A percentile compares a stretch with the other conserved stretches of the same genome.
phyloP scores from a whole-genome alignment of 768 basidiomycete genomes.

The Lanmaoa pseudosensibilis region DNA sequence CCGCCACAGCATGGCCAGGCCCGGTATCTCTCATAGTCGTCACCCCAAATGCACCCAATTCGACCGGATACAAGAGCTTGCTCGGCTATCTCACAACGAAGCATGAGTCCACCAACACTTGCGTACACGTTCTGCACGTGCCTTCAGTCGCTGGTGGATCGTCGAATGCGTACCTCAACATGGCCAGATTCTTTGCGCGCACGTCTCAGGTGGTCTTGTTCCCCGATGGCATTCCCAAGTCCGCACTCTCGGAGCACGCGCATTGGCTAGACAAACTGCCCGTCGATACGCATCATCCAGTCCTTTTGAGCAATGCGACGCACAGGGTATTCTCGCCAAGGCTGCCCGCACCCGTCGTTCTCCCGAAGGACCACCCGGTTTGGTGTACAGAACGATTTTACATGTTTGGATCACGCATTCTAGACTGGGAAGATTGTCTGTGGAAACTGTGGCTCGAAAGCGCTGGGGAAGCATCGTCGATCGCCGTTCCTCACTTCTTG shows the following conservation, averaged over 20 bases:
- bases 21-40: slow-evolving; percentile 51
- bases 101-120: slow-evolving; percentile 29
- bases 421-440: slow-evolving; percentile 65
- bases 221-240: slow-evolving; percentile 42
- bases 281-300: slow-evolving; percentile 18
- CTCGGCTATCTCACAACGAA: slow-evolving; percentile 10
- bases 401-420: slow-evolving; percentile 40
- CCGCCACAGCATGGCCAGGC: slow-evolving; percentile 47
- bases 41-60: slow-evolving; percentile 35
- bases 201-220: slow-evolving; percentile 51
- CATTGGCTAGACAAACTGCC: slow-evolving; percentile 17
- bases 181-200: slow-evolving; percentile 59
- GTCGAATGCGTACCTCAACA: slow-evolving; percentile 58
- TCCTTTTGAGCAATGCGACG: slow-evolving; percentile 31
- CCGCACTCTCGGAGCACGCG: slow-evolving; percentile 18
- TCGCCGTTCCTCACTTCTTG: slow-evolving; percentile 13
- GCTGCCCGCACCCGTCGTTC: slow-evolving; percentile 46
- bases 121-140: slow-evolving; percentile 50
- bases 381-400: slow-evolving; percentile 68
- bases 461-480: slow-evolving; percentile 40
- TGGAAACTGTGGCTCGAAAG: slow-evolving; percentile 64
- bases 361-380: slow-evolving; percentile 43
- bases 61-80: slow-evolving; percentile 24
- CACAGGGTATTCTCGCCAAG: slow-evolving; percentile 40
- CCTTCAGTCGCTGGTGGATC: slow-evolving; percentile 35